These are phyloP conservation scores for Chlamydomonas asymmetrica DNA, from an alignment of 139 green algal genomes.

Conservation along the genomic window DNA sequence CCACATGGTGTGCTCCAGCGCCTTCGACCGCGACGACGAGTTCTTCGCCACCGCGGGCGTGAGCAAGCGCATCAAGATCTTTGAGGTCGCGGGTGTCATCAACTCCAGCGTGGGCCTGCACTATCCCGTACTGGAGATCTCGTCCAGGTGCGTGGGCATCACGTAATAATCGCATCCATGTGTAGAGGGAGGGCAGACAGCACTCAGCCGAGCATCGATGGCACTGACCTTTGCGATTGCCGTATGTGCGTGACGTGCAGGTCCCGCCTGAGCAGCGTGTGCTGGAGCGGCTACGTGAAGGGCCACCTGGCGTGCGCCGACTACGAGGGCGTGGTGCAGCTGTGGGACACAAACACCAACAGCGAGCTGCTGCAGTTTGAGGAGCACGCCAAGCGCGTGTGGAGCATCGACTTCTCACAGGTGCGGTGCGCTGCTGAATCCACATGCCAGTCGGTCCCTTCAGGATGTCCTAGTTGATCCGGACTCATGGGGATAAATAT, in stretches of 20 bases:
- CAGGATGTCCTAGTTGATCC: too few relatives aligned
- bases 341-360: constrained; percentile 60
- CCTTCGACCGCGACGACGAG: constrained; percentile 90
- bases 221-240: too few relatives aligned
- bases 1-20: constrained; percentile 76
- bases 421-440: constrained; percentile 4
- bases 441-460: too few relatives aligned
- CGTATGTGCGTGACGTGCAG: too few relatives aligned
- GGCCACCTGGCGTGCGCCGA: constrained; percentile 69
- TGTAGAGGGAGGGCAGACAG: too few relatives aligned
- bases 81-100: constrained; percentile 51
- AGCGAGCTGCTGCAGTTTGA: constrained; percentile 57
- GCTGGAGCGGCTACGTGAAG: constrained; percentile 30
- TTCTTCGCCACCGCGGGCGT: constrained; percentile 89
- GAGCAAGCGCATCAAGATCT: constrained; percentile 72
- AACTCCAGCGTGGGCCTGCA: constrained; percentile 18
- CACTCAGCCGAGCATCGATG: too few relatives aligned
- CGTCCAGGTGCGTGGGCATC: too few relatives aligned
- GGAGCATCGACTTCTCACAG: constrained; percentile 83
- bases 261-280: constrained; percentile 23
- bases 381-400: constrained; percentile 84
- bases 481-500: too few relatives aligned
- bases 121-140: constrained; percentile 51
- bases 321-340: constrained; percentile 77
- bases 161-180: too few relatives aligned